Base-by-base conservation (phyloP, 2,329 filamentous ascomycete species). In the Endoconidiophora laricicola region DNA sequence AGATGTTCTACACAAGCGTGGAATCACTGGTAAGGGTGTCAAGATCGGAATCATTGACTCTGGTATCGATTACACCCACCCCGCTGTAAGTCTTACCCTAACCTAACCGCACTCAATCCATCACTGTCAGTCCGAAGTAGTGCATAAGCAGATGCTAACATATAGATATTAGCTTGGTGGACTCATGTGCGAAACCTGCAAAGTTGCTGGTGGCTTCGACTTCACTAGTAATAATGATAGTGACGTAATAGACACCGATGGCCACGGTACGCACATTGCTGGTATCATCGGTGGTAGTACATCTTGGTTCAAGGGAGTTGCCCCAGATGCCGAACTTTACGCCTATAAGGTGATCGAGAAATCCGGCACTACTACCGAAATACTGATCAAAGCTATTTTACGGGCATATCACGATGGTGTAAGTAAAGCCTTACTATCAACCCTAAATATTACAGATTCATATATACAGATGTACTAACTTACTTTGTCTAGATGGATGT, bases 21-120 rank as follows among this genome's bases (percentile, higher is more conserved):
- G 65, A 1, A 61, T 66, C 14, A 56, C 59, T 6, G 65, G 65
- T 2, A 62, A 62, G 44, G 65, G 65, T 1, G 62, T 59, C n/a
- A 66, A 58, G 33, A 57, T 68, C 36, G 65, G 64, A 5, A 57
- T 68, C 24, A 60, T 68, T 40, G 65, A 68, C 47, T 64, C 64
- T 0, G 65, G 65, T 0, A 57, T 67, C 26, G 63, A 66, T 43
- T 67, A 68, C 23, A 62, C 58, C 0, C 65, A 68, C 14, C 46
- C 47, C 9, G 53, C 53, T 38, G 48, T 50, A 33, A 50, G 48
- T 45, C 20, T 38, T 37, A 26, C 24, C 16, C 16, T 18, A 29
- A 7, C 26, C 2, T 4, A 7, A 7, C 26, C 1, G 10, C 6
- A 29, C 12, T 16, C 16, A 12, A 7, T 4, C 16, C n/a, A 18